Evolutionary conservation across 139 green algal species (phyloP), one percentile per base, ranked within the genome.

Genomic region (Mesostigma viride): DNA sequence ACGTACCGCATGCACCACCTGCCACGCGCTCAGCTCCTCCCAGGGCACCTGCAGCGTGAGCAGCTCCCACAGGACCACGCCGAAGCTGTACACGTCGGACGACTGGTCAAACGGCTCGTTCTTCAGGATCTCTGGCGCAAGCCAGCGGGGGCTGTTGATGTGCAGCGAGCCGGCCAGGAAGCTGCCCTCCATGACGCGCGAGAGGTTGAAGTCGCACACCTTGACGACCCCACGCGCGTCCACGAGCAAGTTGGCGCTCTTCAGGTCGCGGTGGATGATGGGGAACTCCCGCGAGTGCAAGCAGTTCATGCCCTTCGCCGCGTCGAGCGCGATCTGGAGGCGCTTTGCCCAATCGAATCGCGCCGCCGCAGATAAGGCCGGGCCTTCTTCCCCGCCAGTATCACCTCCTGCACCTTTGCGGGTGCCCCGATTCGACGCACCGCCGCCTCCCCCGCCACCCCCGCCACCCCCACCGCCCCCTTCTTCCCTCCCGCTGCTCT

Each of bases 11-110:
- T 68, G 68, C n/a, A 64, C 63, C 30, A 35, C 90, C 75, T 89
- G 77, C 60, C 76, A 88, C 22, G 83, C 58, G 5, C 81, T 87
- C 27, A 89, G 77, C 34, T 84, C 83, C 22, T 74, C 48, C 92
- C 92, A 98, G 0, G 92, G 92, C 75, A 92, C 80, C 51, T 82
- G 34, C 1, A 76, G 64, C 0, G 86, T 94, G 0, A 89, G 72
- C 44, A 96, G 70, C 78, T 97, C 91, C 80, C 90, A 97, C 26
- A 97, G 67, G 2, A 96, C 83, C 1, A 96, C 81, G 14, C 87
- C 89, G 70, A 84, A 93, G 57, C 65, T 81, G 69, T 88, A 95
- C 8, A 92, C 80, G 64, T 95, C 90, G 46, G 69, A 78, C 73
- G 91, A 90, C 67, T 91, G 89, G 48, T 87, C 84, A 68, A 69